A percentile compares a stretch with the other conserved stretches of the same genome.
Evolutionary conservation across 257 asterid species (phyloP).

Genomic region (Fraxinus anomala): DNA sequence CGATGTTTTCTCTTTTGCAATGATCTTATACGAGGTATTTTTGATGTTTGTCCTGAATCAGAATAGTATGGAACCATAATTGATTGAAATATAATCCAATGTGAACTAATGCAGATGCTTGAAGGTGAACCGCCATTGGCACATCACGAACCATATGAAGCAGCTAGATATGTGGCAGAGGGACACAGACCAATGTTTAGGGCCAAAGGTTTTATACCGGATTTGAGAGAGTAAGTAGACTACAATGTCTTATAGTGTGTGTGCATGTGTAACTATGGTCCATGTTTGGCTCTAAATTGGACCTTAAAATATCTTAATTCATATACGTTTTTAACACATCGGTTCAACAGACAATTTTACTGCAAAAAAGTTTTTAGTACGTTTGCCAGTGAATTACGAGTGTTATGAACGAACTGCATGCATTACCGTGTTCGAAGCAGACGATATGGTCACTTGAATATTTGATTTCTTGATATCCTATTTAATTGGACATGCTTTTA

Average conservation of each 20-base stretch:
- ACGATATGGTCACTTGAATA: not conserved
- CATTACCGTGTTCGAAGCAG: not conserved
- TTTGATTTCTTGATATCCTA: slow-evolving; percentile 1
- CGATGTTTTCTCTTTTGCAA: slow-evolving; percentile 94
- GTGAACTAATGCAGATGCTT: slow-evolving; percentile 69
- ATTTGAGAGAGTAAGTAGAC: slow-evolving; percentile 80
- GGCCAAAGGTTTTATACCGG: slow-evolving; percentile 64
- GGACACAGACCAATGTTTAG: slow-evolving; percentile 83
- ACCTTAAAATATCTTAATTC: not conserved
- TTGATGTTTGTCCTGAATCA: slow-evolving; percentile 8
- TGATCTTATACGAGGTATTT: slow-evolving; percentile 91
- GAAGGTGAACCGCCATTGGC: slow-evolving; percentile 98
- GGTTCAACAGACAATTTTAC: not conserved
- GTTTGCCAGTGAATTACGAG: not conserved
- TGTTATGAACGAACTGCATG: not conserved
- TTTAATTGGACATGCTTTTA: slow-evolving; percentile 25
- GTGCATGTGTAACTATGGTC: not conserved
- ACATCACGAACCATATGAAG: slow-evolving; percentile 81
- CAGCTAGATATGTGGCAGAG: slow-evolving; percentile 84
- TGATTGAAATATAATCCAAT: slow-evolving; percentile 18
- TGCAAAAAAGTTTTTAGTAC: too few species aligned
- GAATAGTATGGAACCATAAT: slow-evolving; percentile 2
- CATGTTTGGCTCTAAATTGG: not conserved
- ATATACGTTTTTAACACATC: not conserved
- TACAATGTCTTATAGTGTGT: slow-evolving; percentile 8